Percentiles rank a stretch among this genome's conserved stretches.
phyloP scores from a whole-genome alignment of 768 basidiomycete species.

The Psilocybe azurescens region DNA sequence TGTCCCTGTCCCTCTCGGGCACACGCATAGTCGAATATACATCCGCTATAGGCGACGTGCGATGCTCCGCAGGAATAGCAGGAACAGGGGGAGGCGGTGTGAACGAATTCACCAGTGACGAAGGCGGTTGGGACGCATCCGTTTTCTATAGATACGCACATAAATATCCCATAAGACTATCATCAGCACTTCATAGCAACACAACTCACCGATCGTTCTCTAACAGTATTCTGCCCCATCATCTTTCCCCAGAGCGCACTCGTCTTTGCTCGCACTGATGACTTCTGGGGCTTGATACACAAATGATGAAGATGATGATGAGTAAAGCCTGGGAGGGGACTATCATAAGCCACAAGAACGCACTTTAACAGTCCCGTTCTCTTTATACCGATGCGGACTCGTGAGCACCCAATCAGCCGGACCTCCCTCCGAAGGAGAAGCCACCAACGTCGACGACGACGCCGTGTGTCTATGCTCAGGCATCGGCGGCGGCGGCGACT shows the following conservation, averaged over 20 bases:
- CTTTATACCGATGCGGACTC: slow-evolving; percentile 49
- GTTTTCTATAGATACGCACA: slow-evolving; percentile 50
- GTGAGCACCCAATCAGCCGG: slow-evolving; percentile 49
- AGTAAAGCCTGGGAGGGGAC: not conserved
- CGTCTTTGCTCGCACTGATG: slow-evolving; percentile 79
- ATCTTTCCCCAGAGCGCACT: slow-evolving; percentile 83
- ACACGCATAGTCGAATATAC: slow-evolving; percentile 43
- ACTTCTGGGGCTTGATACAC: slow-evolving; percentile 51
- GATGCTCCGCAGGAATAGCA: slow-evolving; percentile 52
- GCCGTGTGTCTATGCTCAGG: slow-evolving; percentile 15
- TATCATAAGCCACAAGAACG: slow-evolving; percentile 18
- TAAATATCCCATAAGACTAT: too few species aligned
- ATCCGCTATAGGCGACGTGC: slow-evolving; percentile 41
- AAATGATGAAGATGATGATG: slow-evolving; percentile 12
- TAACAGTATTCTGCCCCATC: slow-evolving; percentile 66
- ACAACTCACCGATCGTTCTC: slow-evolving; percentile 69
- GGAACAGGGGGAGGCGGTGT: slow-evolving; percentile 60
- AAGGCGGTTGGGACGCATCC: slow-evolving; percentile 45
- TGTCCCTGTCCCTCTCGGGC: not conserved
- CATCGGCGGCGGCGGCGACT: slow-evolving; percentile 24
- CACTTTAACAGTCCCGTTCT: slow-evolving; percentile 58
- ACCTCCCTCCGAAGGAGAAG: slow-evolving; percentile 26
- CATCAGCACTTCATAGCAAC: too few species aligned
- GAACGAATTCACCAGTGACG: slow-evolving; percentile 46
- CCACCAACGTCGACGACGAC: slow-evolving; percentile 20